phyloP scores from a whole-genome alignment of 2,329 filamentous ascomycete genomes.

The Fusarium scirpi region DNA sequence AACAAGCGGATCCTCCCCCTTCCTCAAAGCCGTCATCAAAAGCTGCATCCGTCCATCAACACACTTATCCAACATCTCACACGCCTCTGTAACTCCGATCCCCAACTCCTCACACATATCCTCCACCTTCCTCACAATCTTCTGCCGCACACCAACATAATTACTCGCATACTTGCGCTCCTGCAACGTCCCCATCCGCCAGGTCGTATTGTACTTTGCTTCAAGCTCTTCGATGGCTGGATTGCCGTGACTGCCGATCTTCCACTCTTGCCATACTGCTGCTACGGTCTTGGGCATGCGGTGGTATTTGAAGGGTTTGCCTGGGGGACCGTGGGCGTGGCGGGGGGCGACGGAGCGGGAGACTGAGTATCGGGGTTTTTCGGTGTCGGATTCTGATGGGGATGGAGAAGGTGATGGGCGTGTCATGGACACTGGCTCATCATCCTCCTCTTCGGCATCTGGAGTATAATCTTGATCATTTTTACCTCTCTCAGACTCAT shows the following conservation, averaged over 20 bases:
- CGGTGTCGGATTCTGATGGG: neutral
- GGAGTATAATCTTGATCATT: constrained; percentile 4
- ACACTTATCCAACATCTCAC: constrained; percentile 31
- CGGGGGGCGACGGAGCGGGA: constrained; percentile 34
- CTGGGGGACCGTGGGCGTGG: constrained; percentile 30
- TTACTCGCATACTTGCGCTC: constrained; percentile 47
- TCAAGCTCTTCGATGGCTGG: constrained; percentile 41
- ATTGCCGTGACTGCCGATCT: constrained; percentile 39
- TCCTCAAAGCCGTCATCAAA: constrained; percentile 37
- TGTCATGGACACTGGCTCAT: neutral
- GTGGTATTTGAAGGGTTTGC: constrained; percentile 37
- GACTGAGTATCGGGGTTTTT: constrained; percentile 35
- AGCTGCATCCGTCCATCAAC: constrained; percentile 44
- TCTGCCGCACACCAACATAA: constrained; percentile 42
- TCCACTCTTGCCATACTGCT: constrained; percentile 44
- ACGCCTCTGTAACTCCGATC: constrained; percentile 10
- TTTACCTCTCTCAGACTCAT: neutral
- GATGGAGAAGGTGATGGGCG: neutral
- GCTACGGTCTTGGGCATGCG: constrained; percentile 43
- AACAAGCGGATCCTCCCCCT: constrained; percentile 38
- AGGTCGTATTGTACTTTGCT: constrained; percentile 30
- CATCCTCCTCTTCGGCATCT: neutral
- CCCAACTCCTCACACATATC: constrained; percentile 25
- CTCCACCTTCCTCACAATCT: constrained; percentile 38
- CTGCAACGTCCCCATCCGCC: constrained; percentile 33